These are phyloP conservation scores for Nigrospora oryzae DNA, from an alignment of 2,329 filamentous ascomycete genomes.

Conservation along the genomic window DNA sequence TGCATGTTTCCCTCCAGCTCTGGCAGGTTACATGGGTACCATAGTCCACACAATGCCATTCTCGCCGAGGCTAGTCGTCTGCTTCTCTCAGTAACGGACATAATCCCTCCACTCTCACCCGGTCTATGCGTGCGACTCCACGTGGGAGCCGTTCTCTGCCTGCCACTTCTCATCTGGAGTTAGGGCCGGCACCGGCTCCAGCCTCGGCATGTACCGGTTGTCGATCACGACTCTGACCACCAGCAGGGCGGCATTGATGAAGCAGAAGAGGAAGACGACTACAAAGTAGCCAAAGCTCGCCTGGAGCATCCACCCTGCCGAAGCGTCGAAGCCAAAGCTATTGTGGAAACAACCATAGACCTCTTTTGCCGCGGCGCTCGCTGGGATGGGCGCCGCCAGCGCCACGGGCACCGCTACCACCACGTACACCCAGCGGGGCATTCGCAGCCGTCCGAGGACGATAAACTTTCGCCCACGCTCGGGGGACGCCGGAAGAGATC, in stretches of 20 bases:
- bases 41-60: not conserved
- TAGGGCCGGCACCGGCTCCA: not conserved
- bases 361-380: not conserved
- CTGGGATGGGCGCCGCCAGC: not conserved
- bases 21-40: not conserved
- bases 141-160: not conserved
- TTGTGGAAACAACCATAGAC: not conserved
- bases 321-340: not conserved
- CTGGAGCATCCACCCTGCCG: not conserved
- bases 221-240: not conserved
- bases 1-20: no score
- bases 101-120: no score
- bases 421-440: slow-evolving; percentile 1
- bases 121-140: not conserved
- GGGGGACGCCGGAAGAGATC: not conserved
- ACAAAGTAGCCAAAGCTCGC: not conserved
- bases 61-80: not conserved
- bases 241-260: not conserved
- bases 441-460: not conserved
- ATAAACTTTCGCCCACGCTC: not conserved
- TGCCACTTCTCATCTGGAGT: not conserved
- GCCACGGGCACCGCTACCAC: not conserved
- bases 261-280: not conserved
- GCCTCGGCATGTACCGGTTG: not conserved
- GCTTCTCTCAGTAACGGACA: not conserved